Base-by-base conservation (phyloP, 164 flowering plant genomes). In the Echeveria elegans region DNA sequence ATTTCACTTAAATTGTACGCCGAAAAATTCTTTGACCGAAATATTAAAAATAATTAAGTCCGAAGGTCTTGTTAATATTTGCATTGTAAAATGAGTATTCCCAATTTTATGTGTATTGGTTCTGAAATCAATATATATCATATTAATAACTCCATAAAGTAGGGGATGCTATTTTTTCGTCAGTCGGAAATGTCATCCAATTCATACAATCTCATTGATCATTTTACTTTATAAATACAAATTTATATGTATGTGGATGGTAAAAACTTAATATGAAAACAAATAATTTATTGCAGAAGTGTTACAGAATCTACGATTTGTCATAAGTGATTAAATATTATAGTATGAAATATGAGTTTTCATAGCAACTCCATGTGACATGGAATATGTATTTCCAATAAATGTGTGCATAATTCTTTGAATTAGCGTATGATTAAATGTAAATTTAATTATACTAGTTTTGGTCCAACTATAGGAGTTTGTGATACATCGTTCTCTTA, bases 381-480 rank as follows among this genome's bases (percentile, higher is more conserved):
- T 48, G 53, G 24, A 48, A 48, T 48, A 48, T 48, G 53, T n/a
- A 19, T 1, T 18, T 43, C 23, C 53, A 5, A 19, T 4, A 48
- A 19, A 48, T 19, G 24, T n/a, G n/a, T 48, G 23, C 24, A 16
- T 48, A 5, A 10, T 48, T 5, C n/a, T 6, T n/a, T 48, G 53
- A 48, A 48, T 48, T 4, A 4, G 53, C n/a, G 8, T 48, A 6
- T 48, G 23, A 19, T 48, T n/a, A n/a, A n/a, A n/a, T n/a, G n/a
- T n/a, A n/a, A n/a, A n/a, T n/a, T n/a, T n/a, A n/a, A n/a, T n/a
- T n/a, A n/a, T n/a, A n/a, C n/a, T 47, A n/a, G 9, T 43, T 15
- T 21, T 53, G 59, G 59, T 21, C 59, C 15, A 53, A 53, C 59
- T 53, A 50, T 24, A 53, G 30, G 59, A 53, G 59, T 21, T 53